Percentiles rank a stretch among this genome's conserved stretches.
Conservation (phyloP, 106 monocot species). For the Posidonia australis region DNA sequence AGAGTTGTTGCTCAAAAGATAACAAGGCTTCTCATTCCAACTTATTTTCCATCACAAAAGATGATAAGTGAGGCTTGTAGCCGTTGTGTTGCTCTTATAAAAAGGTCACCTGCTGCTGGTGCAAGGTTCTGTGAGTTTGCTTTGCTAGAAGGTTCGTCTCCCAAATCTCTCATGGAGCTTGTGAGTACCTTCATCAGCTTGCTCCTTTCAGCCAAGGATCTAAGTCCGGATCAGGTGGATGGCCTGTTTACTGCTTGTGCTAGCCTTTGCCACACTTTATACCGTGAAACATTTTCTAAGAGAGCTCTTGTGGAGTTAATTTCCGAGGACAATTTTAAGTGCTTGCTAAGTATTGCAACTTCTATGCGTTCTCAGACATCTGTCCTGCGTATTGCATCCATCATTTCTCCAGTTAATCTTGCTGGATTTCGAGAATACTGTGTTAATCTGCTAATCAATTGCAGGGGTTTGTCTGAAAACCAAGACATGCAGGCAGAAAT, state of each 20-base stretch:
- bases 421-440: conserved; percentile 34
- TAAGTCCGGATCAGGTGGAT: conserved; percentile 50
- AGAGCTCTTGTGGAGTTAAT: conserved; percentile 39
- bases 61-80: conserved; percentile 50
- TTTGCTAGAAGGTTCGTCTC: conserved; percentile 60
- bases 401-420: conserved; percentile 40
- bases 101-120: conserved; percentile 72
- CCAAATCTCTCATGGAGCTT: conserved; percentile 67
- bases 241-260: conserved; percentile 55
- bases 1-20: conserved; percentile 65
- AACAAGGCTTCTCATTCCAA: conserved; percentile 68
- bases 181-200: conserved; percentile 33
- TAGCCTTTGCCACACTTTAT: conserved; percentile 51
- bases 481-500: conserved; percentile 43
- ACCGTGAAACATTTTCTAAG: conserved; percentile 30
- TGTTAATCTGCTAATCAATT: conserved; percentile 35
- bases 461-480: conserved; percentile 34
- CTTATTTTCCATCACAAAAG: conserved; percentile 82
- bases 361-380: conserved; percentile 46
- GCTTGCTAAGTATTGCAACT: conserved; percentile 38
- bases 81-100: conserved; percentile 67
- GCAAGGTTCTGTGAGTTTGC: conserved; percentile 95
- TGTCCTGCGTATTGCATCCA: conserved; percentile 45
- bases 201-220: conserved; percentile 33
- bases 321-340: conserved; percentile 38